Evolutionary conservation across 1,139 yeast species (phyloP), one percentile per base, ranked within the genome.

Genomic region (Hyphopichia khmerensis): DNA sequence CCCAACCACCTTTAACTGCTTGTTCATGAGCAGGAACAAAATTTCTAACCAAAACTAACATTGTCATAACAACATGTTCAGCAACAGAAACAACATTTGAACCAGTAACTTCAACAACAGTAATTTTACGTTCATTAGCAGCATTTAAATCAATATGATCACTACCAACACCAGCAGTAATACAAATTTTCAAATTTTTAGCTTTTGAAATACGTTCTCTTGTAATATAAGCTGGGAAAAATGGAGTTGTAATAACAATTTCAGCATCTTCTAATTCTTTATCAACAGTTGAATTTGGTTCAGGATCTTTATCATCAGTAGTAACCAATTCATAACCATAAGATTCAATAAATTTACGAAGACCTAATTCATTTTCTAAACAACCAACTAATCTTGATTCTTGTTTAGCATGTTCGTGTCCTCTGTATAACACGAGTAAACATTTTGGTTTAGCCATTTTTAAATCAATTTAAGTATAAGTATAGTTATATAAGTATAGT

Each of bases 161-260:
- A 11, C 89, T 82, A 7, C 95, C 95, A 47, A 87, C 91, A 52
- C 95, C 95, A 8, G 95, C 95, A 41, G 93, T 87, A 54, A 86
- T 72, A 49, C 85, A 75, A 45, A 84, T 61, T 69, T 85, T 86
- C 65, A 87, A 76, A 48, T 86, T 85, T 59, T 83, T 82, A 39
- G 95, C 93, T 59, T 79, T 78, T 40, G 67, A 81, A 50, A 87
- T 74, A 55, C 95, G 74, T 54, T 80, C 84, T 46, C 71, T 70
- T 41, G 84, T 80, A 58, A 87, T 72, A 64, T 87, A 87, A 29
- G 85, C 95, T 8, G 95, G 95, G 69, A 78, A 88, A 74, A 87
- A 87, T 3, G 95, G 95, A 21, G 93, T 85, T 41, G 93, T 82
- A 64, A 87, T 86, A 56, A 87, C 77, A 43, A 87, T 69, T 53